Evolutionary conservation across 345 rosid species (phyloP).

Genomic region (Bruguiera gymnorhiza): DNA sequence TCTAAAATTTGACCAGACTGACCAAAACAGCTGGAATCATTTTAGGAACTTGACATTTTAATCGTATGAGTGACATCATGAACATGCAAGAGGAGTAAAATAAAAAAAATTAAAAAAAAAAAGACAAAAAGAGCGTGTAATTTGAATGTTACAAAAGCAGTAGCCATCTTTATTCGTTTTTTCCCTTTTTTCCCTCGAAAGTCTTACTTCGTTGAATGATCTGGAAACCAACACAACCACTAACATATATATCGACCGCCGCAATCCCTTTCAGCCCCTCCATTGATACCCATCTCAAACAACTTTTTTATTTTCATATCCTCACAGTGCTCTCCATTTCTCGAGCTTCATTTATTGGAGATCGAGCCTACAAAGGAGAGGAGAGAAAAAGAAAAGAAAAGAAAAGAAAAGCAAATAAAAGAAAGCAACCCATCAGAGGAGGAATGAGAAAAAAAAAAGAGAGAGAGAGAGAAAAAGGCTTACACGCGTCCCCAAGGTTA

Average conservation of each 20-base stretch:
- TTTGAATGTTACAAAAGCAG: background rate
- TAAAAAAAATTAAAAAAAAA: background rate
- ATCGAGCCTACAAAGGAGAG: background rate
- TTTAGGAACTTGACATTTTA: background rate
- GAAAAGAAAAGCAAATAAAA: background rate
- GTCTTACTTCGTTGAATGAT: constrained; percentile 2
- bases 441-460: background rate
- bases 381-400: background rate
- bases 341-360: background rate
- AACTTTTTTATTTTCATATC: constrained; percentile 6
- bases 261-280: background rate
- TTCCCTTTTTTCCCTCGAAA: background rate
- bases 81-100: constrained; percentile 6
- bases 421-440: constrained; percentile 19
- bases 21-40: constrained; percentile 18
- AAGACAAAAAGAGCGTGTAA: background rate
- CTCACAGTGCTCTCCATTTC: background rate
- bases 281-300: constrained; percentile 5
- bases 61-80: background rate
- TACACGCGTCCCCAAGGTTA: constrained; percentile 13
- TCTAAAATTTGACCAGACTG: constrained; percentile 20
- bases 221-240: constrained; percentile 39
- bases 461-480: constrained; percentile 1
- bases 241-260: constrained; percentile 12
- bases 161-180: background rate